A percentile compares a stretch with the other conserved stretches of the same genome.
Evolutionary conservation across 352 stramenopile species (phyloP).

Genomic region (Globisporangium ultimum): DNA sequence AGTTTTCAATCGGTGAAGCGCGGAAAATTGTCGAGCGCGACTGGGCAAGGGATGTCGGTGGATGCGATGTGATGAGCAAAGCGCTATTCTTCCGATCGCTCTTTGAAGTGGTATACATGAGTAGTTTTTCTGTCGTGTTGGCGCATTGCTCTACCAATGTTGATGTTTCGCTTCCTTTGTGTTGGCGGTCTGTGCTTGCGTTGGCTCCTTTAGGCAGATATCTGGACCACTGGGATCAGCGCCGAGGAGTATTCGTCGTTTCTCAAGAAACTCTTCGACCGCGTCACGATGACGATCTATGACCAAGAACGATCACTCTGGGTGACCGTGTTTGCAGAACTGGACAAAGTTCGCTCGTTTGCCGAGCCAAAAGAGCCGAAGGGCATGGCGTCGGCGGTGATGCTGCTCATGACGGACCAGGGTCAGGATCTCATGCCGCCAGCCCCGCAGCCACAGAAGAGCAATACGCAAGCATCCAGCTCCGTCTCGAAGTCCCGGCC

Average conservation of each 20-base stretch:
- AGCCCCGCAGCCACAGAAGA: constrained; percentile 2
- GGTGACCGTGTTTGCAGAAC: constrained; percentile 69
- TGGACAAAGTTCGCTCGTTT: constrained; percentile 70
- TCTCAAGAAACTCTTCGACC: constrained; percentile 72
- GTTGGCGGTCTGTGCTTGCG: neutral
- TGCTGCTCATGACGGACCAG: neutral
- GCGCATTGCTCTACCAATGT: neutral
- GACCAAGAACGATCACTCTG: constrained; percentile 62
- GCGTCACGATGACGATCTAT: constrained; percentile 72
- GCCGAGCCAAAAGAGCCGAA: constrained; percentile 28
- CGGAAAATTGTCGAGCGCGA: constrained; percentile 74
- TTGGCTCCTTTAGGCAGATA: constrained; percentile 41
- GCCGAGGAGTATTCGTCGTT: constrained; percentile 61
- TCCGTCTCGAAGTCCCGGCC: constrained; percentile 5
- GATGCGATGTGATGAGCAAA: constrained; percentile 50
- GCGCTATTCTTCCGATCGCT: constrained; percentile 55
- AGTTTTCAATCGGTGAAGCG: constrained; percentile 71
- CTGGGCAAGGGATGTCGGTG: constrained; percentile 57
- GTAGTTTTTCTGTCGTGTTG: neutral
- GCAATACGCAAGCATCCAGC: constrained; percentile 7
- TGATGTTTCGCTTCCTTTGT: neutral
- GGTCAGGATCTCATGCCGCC: constrained; percentile 2
- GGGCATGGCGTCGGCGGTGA: neutral
- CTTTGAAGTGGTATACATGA: constrained; percentile 61
- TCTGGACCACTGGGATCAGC: constrained; percentile 73